Evolutionary conservation across 2,329 filamentous ascomycete genomes (phyloP).

Genomic region (Penicillium sp.): DNA sequence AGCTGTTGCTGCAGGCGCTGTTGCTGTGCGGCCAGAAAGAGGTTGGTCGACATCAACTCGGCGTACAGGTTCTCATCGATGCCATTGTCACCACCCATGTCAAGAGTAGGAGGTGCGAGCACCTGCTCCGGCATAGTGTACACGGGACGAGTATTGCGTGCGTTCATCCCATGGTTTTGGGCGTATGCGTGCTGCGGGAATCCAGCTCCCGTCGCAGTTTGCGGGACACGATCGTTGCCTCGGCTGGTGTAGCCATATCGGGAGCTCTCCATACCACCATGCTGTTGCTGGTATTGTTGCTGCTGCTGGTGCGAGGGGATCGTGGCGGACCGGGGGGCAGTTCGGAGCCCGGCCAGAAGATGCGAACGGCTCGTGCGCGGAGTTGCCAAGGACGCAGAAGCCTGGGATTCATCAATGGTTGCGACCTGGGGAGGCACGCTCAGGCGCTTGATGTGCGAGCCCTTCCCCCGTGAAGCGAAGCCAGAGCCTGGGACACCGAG

Average conservation of each 20-base stretch:
- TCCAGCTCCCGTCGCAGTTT: conserved; percentile 64
- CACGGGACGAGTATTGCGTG: conserved; percentile 59
- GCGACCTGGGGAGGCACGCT: conserved; percentile 76
- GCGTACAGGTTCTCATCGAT: conserved; percentile 88
- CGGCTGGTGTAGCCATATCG: conserved; percentile 55
- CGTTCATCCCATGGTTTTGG: conserved; percentile 40
- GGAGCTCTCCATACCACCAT: conserved; percentile 54
- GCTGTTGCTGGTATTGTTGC: conserved; percentile 54
- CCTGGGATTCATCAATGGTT: conserved; percentile 67
- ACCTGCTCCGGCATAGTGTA: conserved; percentile 81
- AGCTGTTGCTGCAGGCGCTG: conserved; percentile 94
- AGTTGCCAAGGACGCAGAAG: conserved; percentile 74
- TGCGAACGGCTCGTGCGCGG: conserved; percentile 95
- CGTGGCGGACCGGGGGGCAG: conserved; percentile 84
- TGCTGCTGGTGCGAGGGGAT: conserved; percentile 71
- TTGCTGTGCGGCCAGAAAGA: conserved; percentile 92
- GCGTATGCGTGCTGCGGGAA: conserved; percentile 55
- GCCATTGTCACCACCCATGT: conserved; percentile 69
- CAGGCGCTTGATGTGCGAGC: conserved; percentile 87
- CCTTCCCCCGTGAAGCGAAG: conserved; percentile 84
- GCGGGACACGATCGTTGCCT: conserved; percentile 58
- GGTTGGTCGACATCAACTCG: conserved; percentile 86
- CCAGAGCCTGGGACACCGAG: conserved; percentile 78
- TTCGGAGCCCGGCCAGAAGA: conserved; percentile 88
- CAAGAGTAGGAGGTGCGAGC: conserved; percentile 72